Evolutionary conservation across 1,139 yeast species (phyloP).

Genomic region (Geotrichum klebahnii): DNA sequence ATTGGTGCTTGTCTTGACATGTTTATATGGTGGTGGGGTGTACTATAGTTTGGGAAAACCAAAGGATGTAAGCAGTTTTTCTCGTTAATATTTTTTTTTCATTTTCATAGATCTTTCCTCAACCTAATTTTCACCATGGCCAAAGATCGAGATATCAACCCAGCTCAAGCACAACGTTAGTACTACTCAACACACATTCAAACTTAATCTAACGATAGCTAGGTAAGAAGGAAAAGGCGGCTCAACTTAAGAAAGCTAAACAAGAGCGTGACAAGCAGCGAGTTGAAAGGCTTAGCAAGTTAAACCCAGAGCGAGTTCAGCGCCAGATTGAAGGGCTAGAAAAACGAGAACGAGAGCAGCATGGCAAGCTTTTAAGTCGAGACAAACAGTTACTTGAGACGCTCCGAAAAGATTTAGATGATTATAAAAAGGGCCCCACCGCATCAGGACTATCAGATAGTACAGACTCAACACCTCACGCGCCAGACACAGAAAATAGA

Average conservation of each 20-base stretch:
- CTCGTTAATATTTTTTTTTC: background rate
- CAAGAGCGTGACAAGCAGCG: slow-evolving; percentile 29
- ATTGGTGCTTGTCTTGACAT: slow-evolving; percentile 14
- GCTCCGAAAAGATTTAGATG: slow-evolving; percentile 27
- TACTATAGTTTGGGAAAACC: background rate
- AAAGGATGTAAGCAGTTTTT: background rate
- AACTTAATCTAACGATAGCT: background rate
- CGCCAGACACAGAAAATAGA: slow-evolving; percentile 12
- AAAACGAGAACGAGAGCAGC: slow-evolving; percentile 17
- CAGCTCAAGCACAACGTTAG: slow-evolving; percentile 32
- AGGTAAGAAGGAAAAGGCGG: slow-evolving; percentile 32
- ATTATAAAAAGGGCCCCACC: slow-evolving; percentile 25
- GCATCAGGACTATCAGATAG: slow-evolving; percentile 6
- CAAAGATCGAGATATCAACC: slow-evolving; percentile 25
- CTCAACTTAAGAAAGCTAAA: slow-evolving; percentile 33
- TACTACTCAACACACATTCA: background rate
- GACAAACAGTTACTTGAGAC: slow-evolving; percentile 27
- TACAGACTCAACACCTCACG: background rate
- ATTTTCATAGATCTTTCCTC: background rate
- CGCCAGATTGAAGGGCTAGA: slow-evolving; percentile 28
- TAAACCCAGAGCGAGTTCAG: slow-evolving; percentile 26
- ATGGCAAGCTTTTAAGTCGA: slow-evolving; percentile 20
- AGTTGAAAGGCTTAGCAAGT: slow-evolving; percentile 25
- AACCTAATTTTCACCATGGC: slow-evolving; percentile 27
- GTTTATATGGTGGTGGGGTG: slow-evolving; percentile 3